Conservation (phyloP, 768 basidiomycete genomes). For the Mycena floridula region DNA sequence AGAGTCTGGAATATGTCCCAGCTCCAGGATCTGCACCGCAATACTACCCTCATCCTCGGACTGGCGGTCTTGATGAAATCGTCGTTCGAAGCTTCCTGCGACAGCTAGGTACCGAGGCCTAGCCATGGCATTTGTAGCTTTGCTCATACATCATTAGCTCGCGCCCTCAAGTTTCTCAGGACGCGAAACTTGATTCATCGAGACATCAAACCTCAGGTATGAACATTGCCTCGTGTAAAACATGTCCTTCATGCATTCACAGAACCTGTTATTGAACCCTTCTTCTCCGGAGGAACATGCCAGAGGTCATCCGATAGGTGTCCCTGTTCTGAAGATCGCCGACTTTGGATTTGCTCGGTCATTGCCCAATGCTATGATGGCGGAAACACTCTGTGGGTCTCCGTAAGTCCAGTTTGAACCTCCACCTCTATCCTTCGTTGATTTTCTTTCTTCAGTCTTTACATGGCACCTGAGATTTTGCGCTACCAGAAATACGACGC, state of each 20-base stretch:
- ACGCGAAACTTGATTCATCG: conserved; percentile 89
- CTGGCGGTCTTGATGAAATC: conserved; percentile 85
- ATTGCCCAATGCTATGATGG: conserved; percentile 88
- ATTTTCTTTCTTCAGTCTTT: conserved; percentile 47
- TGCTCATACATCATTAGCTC: conserved; percentile 48
- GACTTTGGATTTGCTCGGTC: conserved; percentile 98
- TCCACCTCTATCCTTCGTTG: conserved; percentile 10
- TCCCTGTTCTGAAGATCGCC: conserved; percentile 93
- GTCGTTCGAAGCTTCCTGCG: conserved; percentile 90
- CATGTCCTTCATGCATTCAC: conserved; percentile 6
- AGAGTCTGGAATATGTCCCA: conserved; percentile 80
- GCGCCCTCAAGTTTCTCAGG: conserved; percentile 89
- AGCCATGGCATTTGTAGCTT: not conserved
- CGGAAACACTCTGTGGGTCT: conserved; percentile 96
- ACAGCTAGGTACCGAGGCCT: conserved; percentile 63
- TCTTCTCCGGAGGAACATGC: conserved; percentile 74
- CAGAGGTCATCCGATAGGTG: conserved; percentile 83
- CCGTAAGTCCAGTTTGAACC: too few relatives aligned
- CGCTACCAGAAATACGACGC: conserved; percentile 97
- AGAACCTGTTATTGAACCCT: conserved; percentile 90
- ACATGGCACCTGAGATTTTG: conserved; percentile 99
- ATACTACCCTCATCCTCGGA: conserved; percentile 88
- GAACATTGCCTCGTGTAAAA: not conserved
- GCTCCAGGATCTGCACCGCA: conserved; percentile 60
- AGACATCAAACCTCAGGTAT: conserved; percentile 93